These are phyloP conservation scores for Calonectria pteridis DNA, from an alignment of 2,329 filamentous ascomycete species.

Conservation along the genomic window DNA sequence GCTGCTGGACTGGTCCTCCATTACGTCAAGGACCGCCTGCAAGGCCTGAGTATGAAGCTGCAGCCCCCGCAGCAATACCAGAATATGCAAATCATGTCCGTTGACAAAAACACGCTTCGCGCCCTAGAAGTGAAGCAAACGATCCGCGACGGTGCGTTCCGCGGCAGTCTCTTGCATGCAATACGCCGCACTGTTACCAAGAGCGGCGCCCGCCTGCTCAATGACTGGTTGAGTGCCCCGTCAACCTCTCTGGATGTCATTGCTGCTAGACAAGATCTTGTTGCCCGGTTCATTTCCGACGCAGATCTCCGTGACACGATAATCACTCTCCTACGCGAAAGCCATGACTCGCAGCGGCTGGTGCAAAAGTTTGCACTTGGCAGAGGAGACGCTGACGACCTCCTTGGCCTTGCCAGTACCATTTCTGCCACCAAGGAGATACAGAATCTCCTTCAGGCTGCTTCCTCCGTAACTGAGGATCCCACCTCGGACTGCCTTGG, in stretches of 20 bases:
- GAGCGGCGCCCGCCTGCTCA: constrained; percentile 86
- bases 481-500: constrained; percentile 53
- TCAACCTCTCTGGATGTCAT: constrained; percentile 89
- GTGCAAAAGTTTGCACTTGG: constrained; percentile 96
- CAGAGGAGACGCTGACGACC: constrained; percentile 90
- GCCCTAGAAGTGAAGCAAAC: constrained; percentile 92
- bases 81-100: constrained; percentile 83
- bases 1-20: constrained; percentile 86
- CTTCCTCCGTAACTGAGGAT: constrained; percentile 28
- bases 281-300: constrained; percentile 78
- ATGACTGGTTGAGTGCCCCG: constrained; percentile 88
- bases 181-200: constrained; percentile 91
- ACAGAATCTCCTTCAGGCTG: constrained; percentile 57
- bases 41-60: constrained; percentile 82
- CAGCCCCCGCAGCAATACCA: constrained; percentile 84
- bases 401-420: constrained; percentile 85
- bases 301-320: constrained; percentile 78
- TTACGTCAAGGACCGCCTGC: constrained; percentile 85
- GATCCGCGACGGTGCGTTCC: constrained; percentile 80
- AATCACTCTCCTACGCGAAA: constrained; percentile 75
- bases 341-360: constrained; percentile 88
- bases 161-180: constrained; percentile 91
- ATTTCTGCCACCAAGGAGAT: constrained; percentile 81
- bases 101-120: constrained; percentile 92
- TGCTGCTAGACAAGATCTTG: constrained; percentile 82